These are phyloP conservation scores for Caloboletus inedulis DNA, from an alignment of 1,284 basidiomycete genomes.

Conservation along the genomic window DNA sequence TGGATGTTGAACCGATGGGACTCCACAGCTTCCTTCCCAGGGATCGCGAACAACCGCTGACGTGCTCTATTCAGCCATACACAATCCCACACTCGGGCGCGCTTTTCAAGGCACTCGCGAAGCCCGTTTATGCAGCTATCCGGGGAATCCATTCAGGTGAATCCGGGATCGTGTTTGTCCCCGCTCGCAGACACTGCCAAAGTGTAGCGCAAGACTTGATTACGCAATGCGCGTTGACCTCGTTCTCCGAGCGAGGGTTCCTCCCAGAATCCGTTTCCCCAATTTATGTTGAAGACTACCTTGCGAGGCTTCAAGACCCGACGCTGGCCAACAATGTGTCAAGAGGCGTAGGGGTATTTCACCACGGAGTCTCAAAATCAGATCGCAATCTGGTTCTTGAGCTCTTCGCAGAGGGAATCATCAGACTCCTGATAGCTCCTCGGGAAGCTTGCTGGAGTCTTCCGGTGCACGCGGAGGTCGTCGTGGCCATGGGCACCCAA, in stretches of 20 bases:
- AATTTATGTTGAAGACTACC: constrained; percentile 61
- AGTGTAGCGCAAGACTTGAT: constrained; percentile 80
- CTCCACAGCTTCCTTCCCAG: constrained; percentile 80
- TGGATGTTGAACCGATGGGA: constrained; percentile 64
- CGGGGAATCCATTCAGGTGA: constrained; percentile 41
- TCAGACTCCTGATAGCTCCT: constrained; percentile 83
- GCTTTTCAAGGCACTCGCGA: constrained; percentile 89
- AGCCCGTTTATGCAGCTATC: constrained; percentile 79
- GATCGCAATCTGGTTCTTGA: constrained; percentile 83
- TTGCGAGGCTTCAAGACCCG: constrained; percentile 61
- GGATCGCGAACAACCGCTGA: constrained; percentile 81
- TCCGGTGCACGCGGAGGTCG: constrained; percentile 75
- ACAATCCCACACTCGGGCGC: constrained; percentile 84
- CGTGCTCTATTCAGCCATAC: constrained; percentile 73
- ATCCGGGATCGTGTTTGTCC: constrained; percentile 84
- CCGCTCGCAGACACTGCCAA: constrained; percentile 81
- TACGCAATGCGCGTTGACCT: constrained; percentile 81
- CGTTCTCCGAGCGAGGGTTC: constrained; percentile 71
- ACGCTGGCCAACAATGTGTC: constrained; percentile 72
- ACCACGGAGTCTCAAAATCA: constrained; percentile 64
- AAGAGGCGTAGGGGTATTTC: constrained; percentile 90
- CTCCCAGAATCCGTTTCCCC: constrained; percentile 52
- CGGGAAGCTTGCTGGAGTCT: constrained; percentile 86
- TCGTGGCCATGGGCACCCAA: constrained; percentile 93
- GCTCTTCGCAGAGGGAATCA: constrained; percentile 76